Base-by-base conservation (phyloP, 164 flowering plant genomes). In the Nelumbo lutea region DNA sequence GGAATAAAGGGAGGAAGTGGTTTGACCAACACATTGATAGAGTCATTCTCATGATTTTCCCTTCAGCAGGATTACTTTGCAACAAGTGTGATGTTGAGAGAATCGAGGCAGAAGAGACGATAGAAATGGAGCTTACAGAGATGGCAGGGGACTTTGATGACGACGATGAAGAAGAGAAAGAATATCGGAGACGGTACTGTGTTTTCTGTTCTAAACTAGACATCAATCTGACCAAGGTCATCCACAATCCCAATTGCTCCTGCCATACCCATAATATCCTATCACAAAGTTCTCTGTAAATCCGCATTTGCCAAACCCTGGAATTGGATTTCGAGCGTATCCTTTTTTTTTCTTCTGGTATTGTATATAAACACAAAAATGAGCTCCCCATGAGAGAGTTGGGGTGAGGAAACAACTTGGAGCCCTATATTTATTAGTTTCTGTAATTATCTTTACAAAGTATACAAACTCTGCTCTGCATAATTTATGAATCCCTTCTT, bases 191-290 rank as follows among this genome's bases (percentile, higher is more conserved):
- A 6, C 64, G 60, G 45, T 90, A 78, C 59, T 90, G 96, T 68
- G 79, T 88, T 50, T 85, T 81, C 65, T 90, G 96, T 63, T 77
- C 90, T 15, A 85, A 86, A 69, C 75, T 90, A 27, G 92, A 88
- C 72, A 69, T 72, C 9, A 73, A 58, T 14, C 76, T 71, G 72
- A 83, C 73, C 64, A 76, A 42, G 69, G 86, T 58, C 42, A 68
- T 84, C 14, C 94, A 90, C 47, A 78, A 85, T 60, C 82, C 78
- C 0, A 85, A 74, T 5, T 90, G 96, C 70, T 80, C 63, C 27
- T 90, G 96, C 68, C 75, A 74, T 11, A 53, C 94, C 68, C 75
- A 74, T 11, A 53, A 13, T 70, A 60, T 45, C 10, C 61, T 79
- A 14, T 73, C 81, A 50, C 73, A 78, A 13, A 44, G 47, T 3